These are phyloP conservation scores for Trichoderma atroviride DNA, from an alignment of 2,329 filamentous ascomycete species.

Conservation along the genomic window DNA sequence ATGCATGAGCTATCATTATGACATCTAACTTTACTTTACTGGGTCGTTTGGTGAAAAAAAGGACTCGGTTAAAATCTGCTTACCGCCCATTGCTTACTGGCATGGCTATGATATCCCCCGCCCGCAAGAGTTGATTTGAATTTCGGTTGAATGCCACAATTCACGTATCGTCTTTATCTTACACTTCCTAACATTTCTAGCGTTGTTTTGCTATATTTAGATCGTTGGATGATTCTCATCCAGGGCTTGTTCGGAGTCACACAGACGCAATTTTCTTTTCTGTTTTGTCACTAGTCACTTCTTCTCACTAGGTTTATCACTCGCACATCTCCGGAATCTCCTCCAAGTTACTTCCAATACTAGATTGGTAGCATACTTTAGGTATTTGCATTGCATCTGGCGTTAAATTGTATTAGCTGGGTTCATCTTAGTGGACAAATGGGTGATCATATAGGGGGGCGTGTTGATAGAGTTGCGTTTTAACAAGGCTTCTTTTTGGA, in stretches of 20 bases:
- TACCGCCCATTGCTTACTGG: not conserved
- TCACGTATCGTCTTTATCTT: not conserved
- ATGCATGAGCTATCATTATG: conserved; percentile 29
- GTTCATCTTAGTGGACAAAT: not conserved
- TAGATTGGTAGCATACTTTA: not conserved
- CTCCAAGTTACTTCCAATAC: not conserved
- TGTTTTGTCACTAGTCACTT: not conserved
- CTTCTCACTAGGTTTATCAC: not conserved
- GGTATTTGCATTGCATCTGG: not conserved
- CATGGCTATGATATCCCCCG: not conserved
- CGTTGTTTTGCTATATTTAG: not conserved
- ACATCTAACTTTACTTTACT: not conserved
- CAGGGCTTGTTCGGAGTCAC: not conserved
- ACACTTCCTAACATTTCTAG: not conserved
- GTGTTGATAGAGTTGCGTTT: not conserved
- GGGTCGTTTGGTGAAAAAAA: not conserved
- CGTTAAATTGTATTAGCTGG: not conserved
- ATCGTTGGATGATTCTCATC: not conserved
- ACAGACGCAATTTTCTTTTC: not conserved
- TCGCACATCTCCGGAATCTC: not conserved
- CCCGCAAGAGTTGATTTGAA: not conserved
- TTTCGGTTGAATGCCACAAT: not conserved
- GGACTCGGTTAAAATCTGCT: not conserved
- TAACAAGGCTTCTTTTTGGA: not conserved
- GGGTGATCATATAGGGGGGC: not conserved